Base-by-base conservation (phyloP, 2,329 filamentous ascomycete species). In the Elsinoe australis region DNA sequence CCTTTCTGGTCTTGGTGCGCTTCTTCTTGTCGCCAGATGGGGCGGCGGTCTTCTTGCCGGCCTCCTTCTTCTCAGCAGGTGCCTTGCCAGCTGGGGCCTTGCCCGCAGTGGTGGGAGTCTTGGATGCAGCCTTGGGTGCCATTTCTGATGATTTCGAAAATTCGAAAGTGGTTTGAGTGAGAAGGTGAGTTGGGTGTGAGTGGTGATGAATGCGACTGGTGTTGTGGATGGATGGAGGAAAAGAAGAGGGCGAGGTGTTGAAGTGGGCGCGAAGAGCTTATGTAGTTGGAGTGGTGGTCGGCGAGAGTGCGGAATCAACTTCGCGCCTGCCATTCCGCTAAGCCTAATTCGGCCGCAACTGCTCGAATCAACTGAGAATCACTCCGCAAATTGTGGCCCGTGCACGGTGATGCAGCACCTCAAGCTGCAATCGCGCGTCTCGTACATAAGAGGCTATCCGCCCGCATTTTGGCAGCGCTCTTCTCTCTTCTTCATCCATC, bases 1-100 rank as follows among this genome's bases (percentile, higher is more conserved):
- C 92, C 85, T 96, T 96, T 75, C 92, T 84, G 60, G 89, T 87
- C 89, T 98, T 98, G 77, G 88, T 94, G 68, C 92, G 87, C 89
- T 96, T 98, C 87, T 98, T 98, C 88, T 96, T 96, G 64, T 96
- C 92, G 57, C 92, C 92, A 67, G 87, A 82, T 54, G 89, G 82
- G 53, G 90, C 87, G 60, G 79, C 74, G 42, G 92, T 96, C 85
- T 96, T 98, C 87, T 98, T 98, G 78, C 90, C 92, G 58, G 90
- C 92, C 75, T 96, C 90, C 84, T 96, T 95, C 85, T 95, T 95
- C 82, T 95, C 89, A 67, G 85, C 86, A 52, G 90, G 88, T 38
- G 81, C 80, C 71, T 84, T 84, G 65, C 79, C 79, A 64, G 80
- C 82, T 58, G 82, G 82, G 62, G 90, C 90, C 87, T 96, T 96